A percentile compares a stretch with the other conserved stretches of the same genome.
These are phyloP conservation scores for Cruciata laevipes DNA, from an alignment of 257 asterid genomes.

Conservation along the genomic window DNA sequence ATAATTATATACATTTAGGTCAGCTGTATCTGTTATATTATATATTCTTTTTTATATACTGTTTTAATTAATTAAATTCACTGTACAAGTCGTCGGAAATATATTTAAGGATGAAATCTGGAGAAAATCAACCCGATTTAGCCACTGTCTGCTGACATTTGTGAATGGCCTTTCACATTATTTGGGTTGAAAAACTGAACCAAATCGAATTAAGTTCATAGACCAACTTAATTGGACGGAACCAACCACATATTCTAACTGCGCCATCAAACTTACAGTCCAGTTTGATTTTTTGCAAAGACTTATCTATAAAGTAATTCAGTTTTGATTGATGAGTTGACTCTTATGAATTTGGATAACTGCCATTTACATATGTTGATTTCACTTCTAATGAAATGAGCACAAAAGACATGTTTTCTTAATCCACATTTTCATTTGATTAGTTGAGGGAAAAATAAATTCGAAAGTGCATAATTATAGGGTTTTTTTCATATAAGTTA, in stretches of 20 bases:
- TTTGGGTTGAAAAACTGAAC: not conserved
- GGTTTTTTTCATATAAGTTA: no score
- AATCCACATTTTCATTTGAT: no score
- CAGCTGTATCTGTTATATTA: not conserved
- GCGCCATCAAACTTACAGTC: not conserved
- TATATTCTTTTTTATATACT: no score
- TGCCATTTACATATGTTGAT: no score
- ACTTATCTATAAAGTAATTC: no score
- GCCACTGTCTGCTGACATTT: conserved; percentile 1
- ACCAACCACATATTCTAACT: not conserved
- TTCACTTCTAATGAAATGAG: no score
- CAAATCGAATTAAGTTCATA: not conserved
- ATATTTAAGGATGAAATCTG: not conserved
- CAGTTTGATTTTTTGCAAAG: no score
- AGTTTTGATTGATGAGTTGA: no score
- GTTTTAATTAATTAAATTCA: not conserved
- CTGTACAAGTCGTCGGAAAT: not conserved
- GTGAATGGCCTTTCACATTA: not conserved
- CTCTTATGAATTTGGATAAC: no score
- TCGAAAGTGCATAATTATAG: no score
- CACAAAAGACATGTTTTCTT: no score
- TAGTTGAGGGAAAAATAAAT: no score
- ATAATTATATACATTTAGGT: not conserved
- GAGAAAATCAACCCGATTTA: not conserved
- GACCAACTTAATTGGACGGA: not conserved